These are phyloP conservation scores for Trametes elegans DNA, from an alignment of 768 basidiomycete species.

Conservation along the genomic window DNA sequence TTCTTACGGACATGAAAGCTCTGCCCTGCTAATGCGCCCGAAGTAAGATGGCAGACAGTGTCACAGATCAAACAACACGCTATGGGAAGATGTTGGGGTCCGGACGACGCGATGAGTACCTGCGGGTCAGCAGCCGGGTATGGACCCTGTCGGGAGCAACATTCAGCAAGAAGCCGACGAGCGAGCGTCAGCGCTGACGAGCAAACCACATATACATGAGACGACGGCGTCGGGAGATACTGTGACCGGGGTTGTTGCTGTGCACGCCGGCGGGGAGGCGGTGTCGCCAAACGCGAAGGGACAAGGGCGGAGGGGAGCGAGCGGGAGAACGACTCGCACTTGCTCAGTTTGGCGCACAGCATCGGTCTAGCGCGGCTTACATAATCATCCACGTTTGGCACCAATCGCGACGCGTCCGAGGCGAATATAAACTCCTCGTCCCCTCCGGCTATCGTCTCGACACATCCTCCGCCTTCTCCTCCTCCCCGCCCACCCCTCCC, in stretches of 20 bases:
- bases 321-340: neutral
- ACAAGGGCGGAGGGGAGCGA: neutral
- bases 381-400: slow-evolving; percentile 11
- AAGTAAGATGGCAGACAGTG: neutral
- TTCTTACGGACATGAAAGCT: slow-evolving; percentile 8
- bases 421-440: slow-evolving; percentile 18
- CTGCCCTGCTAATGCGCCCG: slow-evolving; percentile 7
- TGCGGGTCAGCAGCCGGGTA: neutral
- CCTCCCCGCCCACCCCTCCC: neutral
- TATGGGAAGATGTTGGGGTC: too few relatives aligned
- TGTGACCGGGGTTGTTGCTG: neutral
- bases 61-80: too few relatives aligned
- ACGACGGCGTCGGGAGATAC: neutral
- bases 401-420: slow-evolving; percentile 16
- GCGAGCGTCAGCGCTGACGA: too few relatives aligned
- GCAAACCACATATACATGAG: neutral
- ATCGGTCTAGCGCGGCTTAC: slow-evolving; percentile 2
- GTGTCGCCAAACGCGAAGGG: neutral
- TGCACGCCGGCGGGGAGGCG: neutral
- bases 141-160: neutral
- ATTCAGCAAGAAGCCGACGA: too few relatives aligned
- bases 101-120: neutral
- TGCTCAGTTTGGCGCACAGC: slow-evolving; percentile 4
- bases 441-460: neutral
- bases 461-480: neutral